Evolutionary conservation across 306 rosid species (phyloP).

Genomic region (Mimosa bimucronata): DNA sequence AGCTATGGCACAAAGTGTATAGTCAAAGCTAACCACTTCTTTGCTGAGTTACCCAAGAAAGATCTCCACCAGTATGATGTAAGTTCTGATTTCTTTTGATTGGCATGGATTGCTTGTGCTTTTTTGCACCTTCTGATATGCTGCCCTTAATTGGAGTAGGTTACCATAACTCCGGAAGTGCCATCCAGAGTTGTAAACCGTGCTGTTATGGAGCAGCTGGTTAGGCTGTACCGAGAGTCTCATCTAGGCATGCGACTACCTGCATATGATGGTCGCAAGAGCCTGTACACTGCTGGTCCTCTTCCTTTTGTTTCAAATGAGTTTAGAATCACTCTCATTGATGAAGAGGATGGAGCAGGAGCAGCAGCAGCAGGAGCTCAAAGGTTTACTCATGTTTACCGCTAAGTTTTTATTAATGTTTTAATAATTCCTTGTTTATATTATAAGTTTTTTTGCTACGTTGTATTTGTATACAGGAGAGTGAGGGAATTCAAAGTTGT

Average conservation of each 20-base stretch:
- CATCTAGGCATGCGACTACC: slow-evolving; percentile 87
- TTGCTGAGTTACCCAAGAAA: slow-evolving; percentile 85
- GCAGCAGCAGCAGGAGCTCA: slow-evolving; percentile 37
- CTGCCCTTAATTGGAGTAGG: slow-evolving; percentile 49
- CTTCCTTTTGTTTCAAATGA: slow-evolving; percentile 81
- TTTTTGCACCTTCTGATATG: neutral
- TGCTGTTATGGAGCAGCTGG: slow-evolving; percentile 86
- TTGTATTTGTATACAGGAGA: slow-evolving; percentile 55
- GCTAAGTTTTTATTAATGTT: neutral
- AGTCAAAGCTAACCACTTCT: slow-evolving; percentile 94
- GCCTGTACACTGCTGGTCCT: slow-evolving; percentile 93
- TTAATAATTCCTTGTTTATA: neutral
- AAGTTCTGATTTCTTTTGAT: slow-evolving; percentile 39
- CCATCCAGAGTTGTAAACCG: slow-evolving; percentile 86
- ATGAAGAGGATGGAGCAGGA: slow-evolving; percentile 91
- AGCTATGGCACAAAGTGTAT: slow-evolving; percentile 61
- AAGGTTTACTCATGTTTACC: slow-evolving; percentile 48
- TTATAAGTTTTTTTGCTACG: neutral
- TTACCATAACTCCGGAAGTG: slow-evolving; percentile 88
- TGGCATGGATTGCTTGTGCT: neutral
- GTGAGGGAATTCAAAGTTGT: slow-evolving; percentile 85
- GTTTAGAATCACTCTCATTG: slow-evolving; percentile 70
- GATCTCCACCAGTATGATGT: slow-evolving; percentile 98
- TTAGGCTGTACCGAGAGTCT: slow-evolving; percentile 68
- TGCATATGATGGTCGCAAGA: slow-evolving; percentile 96